Conservation (phyloP, 352 stramenopile genomes). For the Globisporangium rhizosaccharum region DNA sequence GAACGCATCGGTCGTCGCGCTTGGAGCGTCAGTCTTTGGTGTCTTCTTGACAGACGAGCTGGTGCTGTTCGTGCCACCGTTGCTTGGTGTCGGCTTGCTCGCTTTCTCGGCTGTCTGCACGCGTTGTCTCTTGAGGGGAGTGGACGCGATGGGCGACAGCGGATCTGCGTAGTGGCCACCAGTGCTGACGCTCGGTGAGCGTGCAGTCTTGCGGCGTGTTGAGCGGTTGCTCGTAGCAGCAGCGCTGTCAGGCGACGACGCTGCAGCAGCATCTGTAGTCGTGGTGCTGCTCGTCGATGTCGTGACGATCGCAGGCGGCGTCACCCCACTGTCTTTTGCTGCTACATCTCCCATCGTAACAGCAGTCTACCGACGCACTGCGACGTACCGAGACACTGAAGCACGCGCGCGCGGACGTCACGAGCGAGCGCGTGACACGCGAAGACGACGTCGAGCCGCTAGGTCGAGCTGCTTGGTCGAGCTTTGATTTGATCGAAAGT, state of each 20-base stretch:
- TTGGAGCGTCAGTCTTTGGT: constrained; percentile 8
- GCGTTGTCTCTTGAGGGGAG: constrained; percentile 72
- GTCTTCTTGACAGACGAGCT: constrained; percentile 16
- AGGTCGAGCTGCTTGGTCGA: too few relatives aligned
- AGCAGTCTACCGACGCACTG: too few relatives aligned
- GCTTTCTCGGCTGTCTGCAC: constrained; percentile 17
- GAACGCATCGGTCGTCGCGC: constrained; percentile 25
- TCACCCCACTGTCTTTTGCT: constrained; percentile 1
- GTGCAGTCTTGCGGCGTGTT: constrained; percentile 8
- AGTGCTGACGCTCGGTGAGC: neutral
- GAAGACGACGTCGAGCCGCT: too few relatives aligned
- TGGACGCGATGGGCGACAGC: constrained; percentile 78
- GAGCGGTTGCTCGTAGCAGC: constrained; percentile 1
- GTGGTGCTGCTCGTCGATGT: neutral
- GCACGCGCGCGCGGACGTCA: too few relatives aligned
- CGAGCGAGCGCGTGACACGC: too few relatives aligned
- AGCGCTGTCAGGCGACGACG: constrained; percentile 8
- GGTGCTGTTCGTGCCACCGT: constrained; percentile 7
- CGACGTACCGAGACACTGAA: too few relatives aligned
- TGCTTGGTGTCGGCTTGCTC: constrained; percentile 34
- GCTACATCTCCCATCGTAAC: constrained; percentile 10
- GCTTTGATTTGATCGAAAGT: too few relatives aligned
- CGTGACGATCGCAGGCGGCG: constrained; percentile 14
- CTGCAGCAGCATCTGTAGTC: neutral
- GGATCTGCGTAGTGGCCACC: constrained; percentile 72